Percentiles rank a stretch among this genome's conserved stretches.
Conservation (phyloP, 805 yeast species). For the Brettanomyces custersianus region DNA sequence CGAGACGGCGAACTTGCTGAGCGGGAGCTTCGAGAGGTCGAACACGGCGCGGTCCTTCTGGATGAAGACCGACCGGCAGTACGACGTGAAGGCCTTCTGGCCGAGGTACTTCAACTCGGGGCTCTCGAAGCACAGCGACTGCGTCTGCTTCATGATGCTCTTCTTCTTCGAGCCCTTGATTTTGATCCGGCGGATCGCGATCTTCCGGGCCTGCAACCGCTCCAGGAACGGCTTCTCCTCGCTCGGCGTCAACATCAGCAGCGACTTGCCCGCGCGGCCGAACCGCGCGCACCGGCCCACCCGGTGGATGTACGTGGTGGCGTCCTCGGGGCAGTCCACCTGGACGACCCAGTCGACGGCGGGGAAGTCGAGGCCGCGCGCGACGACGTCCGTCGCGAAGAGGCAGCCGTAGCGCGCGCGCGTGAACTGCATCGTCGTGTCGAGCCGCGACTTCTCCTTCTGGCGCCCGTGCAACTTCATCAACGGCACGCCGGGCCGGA, state of each 20-base stretch:
- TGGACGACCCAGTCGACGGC: constrained; percentile 94
- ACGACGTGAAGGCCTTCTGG: constrained; percentile 92
- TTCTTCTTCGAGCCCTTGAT: constrained; percentile 68
- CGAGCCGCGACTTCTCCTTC: constrained; percentile 82
- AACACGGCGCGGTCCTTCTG: constrained; percentile 86
- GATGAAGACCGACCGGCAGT: constrained; percentile 72
- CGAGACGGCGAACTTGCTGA: constrained; percentile 79
- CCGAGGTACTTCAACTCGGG: constrained; percentile 90
- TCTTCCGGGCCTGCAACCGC: constrained; percentile 50
- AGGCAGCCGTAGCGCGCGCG: constrained; percentile 73
- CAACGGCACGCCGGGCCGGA: constrained; percentile 88
- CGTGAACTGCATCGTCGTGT: constrained; percentile 69
- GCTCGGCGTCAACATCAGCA: constrained; percentile 73
- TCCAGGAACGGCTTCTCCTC: constrained; percentile 74
- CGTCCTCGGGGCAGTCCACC: constrained; percentile 85
- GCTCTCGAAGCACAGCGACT: constrained; percentile 82
- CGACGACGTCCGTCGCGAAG: constrained; percentile 86
- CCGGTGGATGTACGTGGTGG: constrained; percentile 81
- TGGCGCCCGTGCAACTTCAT: constrained; percentile 84
- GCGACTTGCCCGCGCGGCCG: constrained; percentile 74
- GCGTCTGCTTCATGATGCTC: constrained; percentile 74
- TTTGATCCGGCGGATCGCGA: constrained; percentile 63
- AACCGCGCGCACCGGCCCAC: constrained; percentile 88
- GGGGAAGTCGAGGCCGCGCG: constrained; percentile 88
- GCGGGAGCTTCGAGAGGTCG: constrained; percentile 64